Evolutionary conservation across 2,329 filamentous ascomycete species (phyloP).

Genomic region (Dothideomycetes sp.): DNA sequence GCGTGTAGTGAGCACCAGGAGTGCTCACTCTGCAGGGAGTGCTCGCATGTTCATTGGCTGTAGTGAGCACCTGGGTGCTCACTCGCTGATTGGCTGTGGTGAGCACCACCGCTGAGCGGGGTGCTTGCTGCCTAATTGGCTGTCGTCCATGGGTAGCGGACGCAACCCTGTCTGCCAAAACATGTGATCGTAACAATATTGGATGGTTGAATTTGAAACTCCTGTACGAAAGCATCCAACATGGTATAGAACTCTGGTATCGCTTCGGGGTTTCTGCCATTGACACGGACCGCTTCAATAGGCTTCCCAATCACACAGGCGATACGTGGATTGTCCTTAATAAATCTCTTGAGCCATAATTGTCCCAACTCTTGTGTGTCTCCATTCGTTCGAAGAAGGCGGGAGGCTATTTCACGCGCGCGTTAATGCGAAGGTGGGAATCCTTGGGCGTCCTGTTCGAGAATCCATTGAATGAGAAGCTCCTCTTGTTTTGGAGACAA

Average conservation of each 20-base stretch:
- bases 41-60: too few relatives aligned
- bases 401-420: background rate
- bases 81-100: too few relatives aligned
- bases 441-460: constrained; percentile 1
- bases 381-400: constrained; percentile 3
- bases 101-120: too few relatives aligned
- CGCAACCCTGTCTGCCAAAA: too few relatives aligned
- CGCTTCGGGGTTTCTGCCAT: constrained; percentile 2
- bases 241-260: constrained; percentile 1
- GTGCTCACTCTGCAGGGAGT: too few relatives aligned
- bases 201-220: too few relatives aligned
- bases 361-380: background rate
- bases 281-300: background rate
- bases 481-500: constrained; percentile 2
- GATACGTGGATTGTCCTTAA: constrained; percentile 4
- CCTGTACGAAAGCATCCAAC: too few relatives aligned
- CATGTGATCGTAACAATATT: too few relatives aligned
- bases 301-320: constrained; percentile 1
- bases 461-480: constrained; percentile 6
- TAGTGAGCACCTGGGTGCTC: too few relatives aligned
- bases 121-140: too few relatives aligned
- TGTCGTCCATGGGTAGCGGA: too few relatives aligned
- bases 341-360: background rate
- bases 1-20: too few relatives aligned
- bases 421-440: background rate